phyloP scores from a whole-genome alignment of 495 filamentous ascomycete genomes.

The Cercophora newfieldiana region DNA sequence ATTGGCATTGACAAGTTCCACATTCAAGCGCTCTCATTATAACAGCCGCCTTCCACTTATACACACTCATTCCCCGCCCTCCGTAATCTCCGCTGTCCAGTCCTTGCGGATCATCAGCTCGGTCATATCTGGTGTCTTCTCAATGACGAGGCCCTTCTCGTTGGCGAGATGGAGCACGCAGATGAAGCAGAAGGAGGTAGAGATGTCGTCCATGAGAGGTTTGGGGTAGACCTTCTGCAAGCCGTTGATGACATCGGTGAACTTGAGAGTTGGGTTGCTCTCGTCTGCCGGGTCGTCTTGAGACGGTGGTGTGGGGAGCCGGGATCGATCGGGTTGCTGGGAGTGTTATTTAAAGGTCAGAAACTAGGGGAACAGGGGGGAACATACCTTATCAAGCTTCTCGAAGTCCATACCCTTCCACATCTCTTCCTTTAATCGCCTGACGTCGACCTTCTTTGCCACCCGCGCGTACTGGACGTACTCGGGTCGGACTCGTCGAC shows the following conservation, averaged over 20 bases:
- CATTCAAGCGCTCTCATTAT: not conserved
- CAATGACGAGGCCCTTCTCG: slow-evolving; percentile 84
- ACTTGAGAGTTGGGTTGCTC: slow-evolving; percentile 60
- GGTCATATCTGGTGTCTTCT: slow-evolving; percentile 55
- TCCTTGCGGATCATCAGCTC: slow-evolving; percentile 61
- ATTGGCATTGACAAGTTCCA: not conserved
- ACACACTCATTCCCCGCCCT: slow-evolving; percentile 31
- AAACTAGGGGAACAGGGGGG: not conserved
- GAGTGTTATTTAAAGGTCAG: not conserved
- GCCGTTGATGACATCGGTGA: slow-evolving; percentile 87
- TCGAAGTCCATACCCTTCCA: slow-evolving; percentile 85
- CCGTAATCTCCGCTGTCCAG: slow-evolving; percentile 52
- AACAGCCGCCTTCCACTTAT: not conserved
- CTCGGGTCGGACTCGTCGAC: slow-evolving; percentile 77
- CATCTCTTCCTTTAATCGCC: slow-evolving; percentile 90
- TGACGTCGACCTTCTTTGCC: slow-evolving; percentile 98
- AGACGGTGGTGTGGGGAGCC: slow-evolving; percentile 6
- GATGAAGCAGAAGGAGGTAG: slow-evolving; percentile 96
- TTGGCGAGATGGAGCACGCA: slow-evolving; percentile 94
- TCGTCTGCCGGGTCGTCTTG: slow-evolving; percentile 25
- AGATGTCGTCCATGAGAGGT: slow-evolving; percentile 86
- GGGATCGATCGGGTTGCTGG: slow-evolving; percentile 5
- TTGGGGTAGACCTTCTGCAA: slow-evolving; percentile 83
- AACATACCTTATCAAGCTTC: slow-evolving; percentile 42
- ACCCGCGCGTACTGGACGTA: slow-evolving; percentile 96